Evolutionary conservation across 1,284 basidiomycete genomes (phyloP).

Genomic region (Pterula multifida): DNA sequence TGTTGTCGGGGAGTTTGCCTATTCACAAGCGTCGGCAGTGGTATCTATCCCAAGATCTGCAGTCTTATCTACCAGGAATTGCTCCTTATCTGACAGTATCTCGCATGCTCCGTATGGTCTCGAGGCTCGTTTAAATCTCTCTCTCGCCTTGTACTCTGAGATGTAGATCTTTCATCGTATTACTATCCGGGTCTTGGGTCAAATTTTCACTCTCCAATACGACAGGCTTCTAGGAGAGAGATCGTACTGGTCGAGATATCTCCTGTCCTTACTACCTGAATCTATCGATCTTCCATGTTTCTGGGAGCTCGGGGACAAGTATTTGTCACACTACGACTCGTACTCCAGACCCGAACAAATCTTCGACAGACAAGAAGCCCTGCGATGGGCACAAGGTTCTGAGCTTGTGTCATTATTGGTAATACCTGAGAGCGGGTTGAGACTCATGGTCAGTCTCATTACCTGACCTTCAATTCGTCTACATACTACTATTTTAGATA

Average conservation of each 20-base stretch:
- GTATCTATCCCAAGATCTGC: constrained; percentile 52
- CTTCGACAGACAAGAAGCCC: constrained; percentile 25
- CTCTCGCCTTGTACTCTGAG: constrained; percentile 52
- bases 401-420: constrained; percentile 3
- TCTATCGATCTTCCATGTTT: constrained; percentile 50
- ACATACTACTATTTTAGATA: constrained; percentile 9
- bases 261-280: constrained; percentile 47
- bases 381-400: constrained; percentile 29
- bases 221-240: constrained; percentile 25
- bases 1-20: not conserved
- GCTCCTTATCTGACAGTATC: constrained; percentile 23
- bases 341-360: constrained; percentile 10
- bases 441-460: not conserved
- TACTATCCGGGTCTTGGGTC: constrained; percentile 7
- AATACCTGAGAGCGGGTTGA: not conserved
- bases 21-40: constrained; percentile 27
- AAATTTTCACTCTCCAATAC: constrained; percentile 8
- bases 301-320: constrained; percentile 29
- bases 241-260: constrained; percentile 58
- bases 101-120: constrained; percentile 36
- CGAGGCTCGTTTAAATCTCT: constrained; percentile 44
- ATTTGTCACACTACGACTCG: not conserved
- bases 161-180: constrained; percentile 33
- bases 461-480: constrained; percentile 3
- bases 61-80: constrained; percentile 52